Conservation (phyloP, 2,329 filamentous ascomycete genomes). For the Calonectria honghensis region DNA sequence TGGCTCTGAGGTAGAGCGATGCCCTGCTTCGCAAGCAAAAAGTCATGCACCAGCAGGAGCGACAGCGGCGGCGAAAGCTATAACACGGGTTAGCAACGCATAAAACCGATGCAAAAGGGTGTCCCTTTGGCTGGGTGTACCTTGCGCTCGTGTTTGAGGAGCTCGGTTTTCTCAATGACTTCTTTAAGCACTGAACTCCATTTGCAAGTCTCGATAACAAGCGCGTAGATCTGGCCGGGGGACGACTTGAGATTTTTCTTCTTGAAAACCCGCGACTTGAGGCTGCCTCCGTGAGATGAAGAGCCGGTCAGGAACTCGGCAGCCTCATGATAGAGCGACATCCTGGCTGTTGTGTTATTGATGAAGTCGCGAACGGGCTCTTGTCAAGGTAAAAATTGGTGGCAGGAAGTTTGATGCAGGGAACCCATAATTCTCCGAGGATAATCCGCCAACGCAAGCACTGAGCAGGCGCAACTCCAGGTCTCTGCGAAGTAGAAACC, state of each 20-base stretch:
- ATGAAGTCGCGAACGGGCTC: constrained; percentile 25
- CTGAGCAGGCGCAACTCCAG: not conserved
- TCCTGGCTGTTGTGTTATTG: constrained; percentile 61
- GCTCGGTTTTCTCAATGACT: constrained; percentile 86
- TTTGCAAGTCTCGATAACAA: constrained; percentile 91
- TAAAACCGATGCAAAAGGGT: not conserved
- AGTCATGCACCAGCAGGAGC: constrained; percentile 89
- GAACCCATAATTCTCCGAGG: constrained; percentile 40
- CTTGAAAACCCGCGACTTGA: constrained; percentile 90
- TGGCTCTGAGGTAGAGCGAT: constrained; percentile 88
- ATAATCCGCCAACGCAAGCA: constrained; percentile 40
- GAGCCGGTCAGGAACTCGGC: constrained; percentile 82
- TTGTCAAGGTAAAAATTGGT: constrained; percentile 45
- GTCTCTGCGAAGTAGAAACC: not conserved
- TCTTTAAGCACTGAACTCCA: constrained; percentile 92
- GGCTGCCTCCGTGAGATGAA: constrained; percentile 78
- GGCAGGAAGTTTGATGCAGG: constrained; percentile 22
- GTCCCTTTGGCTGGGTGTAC: constrained; percentile 64
- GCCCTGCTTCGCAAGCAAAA: constrained; percentile 86
- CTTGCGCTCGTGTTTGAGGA: constrained; percentile 89
- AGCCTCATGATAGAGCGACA: constrained; percentile 98
- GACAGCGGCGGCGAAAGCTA: constrained; percentile 88
- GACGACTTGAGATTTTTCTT: constrained; percentile 85
- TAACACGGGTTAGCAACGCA: not conserved
- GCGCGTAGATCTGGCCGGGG: constrained; percentile 88